Percentiles rank a stretch among this genome's conserved stretches.
phyloP scores from a whole-genome alignment of 352 stramenopile species.

The Blastocystis sp. region DNA sequence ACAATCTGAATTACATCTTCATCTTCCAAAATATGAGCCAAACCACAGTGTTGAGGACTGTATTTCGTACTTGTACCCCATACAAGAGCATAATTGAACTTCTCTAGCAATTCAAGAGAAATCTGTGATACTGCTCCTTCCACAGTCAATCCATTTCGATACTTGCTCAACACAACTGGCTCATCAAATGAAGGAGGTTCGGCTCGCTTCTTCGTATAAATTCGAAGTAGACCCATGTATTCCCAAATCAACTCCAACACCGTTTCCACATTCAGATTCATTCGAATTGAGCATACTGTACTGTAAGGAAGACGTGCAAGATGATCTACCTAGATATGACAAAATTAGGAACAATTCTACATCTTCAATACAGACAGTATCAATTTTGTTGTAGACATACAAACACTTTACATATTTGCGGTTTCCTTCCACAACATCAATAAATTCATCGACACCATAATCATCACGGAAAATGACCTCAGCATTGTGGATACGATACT shows the following conservation, averaged over 20 bases:
- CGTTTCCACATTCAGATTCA: constrained; percentile 91
- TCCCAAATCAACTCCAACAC: constrained; percentile 92
- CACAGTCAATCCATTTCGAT: constrained; percentile 81
- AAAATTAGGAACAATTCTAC: constrained; percentile 92
- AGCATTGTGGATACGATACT: constrained; percentile 95
- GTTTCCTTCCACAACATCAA: constrained; percentile 96
- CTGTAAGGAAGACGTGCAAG: constrained; percentile 43
- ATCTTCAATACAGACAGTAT: constrained; percentile 96
- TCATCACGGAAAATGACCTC: constrained; percentile 93
- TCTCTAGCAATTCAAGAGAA: constrained; percentile 81
- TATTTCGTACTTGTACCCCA: constrained; percentile 96
- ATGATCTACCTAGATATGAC: constrained; percentile 86
- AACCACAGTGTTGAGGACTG: constrained; percentile 86
- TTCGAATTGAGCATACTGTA: constrained; percentile 60
- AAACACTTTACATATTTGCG: constrained; percentile 94
- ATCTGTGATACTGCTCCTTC: constrained; percentile 87
- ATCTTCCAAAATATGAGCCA: constrained; percentile 87
- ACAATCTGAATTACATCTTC: constrained; percentile 97
- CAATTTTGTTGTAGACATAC: constrained; percentile 99
- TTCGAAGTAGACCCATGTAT: constrained; percentile 89
- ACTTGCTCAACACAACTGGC: constrained; percentile 88
- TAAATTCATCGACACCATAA: constrained; percentile 89
- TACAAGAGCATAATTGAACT: constrained; percentile 93
- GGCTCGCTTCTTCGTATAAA: constrained; percentile 95
- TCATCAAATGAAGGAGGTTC: constrained; percentile 87